Conservation (phyloP, 1,284 basidiomycete species). For the Ustilago bromivora region DNA sequence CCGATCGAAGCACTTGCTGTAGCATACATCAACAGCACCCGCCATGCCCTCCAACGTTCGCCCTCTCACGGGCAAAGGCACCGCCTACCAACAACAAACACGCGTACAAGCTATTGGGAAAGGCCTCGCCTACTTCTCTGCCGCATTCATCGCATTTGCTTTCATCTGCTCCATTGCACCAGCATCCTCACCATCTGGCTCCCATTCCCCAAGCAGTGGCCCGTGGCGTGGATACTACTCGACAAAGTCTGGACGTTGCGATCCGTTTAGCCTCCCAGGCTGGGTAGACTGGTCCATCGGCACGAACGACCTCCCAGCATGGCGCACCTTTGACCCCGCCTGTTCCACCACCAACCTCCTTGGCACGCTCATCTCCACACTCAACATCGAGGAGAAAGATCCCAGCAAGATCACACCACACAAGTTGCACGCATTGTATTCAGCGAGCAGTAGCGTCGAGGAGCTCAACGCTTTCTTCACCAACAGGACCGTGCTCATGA, state of each 20-base stretch:
- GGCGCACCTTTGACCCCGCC: conserved; percentile 54
- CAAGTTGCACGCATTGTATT: conserved; percentile 12
- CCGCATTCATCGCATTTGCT: conserved; percentile 31
- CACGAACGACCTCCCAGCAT: conserved; percentile 48
- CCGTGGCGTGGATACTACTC: conserved; percentile 23
- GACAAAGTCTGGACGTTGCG: conserved; percentile 29
- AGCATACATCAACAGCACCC: neutral
- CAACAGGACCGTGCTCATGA: conserved; percentile 70
- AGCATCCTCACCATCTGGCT: neutral
- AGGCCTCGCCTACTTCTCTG: conserved; percentile 37
- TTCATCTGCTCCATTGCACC: conserved; percentile 41
- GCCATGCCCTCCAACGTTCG: conserved; percentile 50
- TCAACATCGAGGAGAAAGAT: conserved; percentile 31
- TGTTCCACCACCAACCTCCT: conserved; percentile 47
- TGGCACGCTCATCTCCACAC: conserved; percentile 42
- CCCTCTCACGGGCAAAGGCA: conserved; percentile 46
- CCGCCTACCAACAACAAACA: conserved; percentile 4
- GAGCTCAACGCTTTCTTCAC: conserved; percentile 60
- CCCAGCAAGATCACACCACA: conserved; percentile 45
- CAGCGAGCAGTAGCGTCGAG: conserved; percentile 16
- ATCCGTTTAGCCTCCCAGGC: conserved; percentile 56
- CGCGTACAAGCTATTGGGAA: conserved; percentile 25
- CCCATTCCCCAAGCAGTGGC: neutral
- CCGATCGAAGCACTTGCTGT: neutral
- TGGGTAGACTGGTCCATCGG: conserved; percentile 54